Conservation (phyloP, 1,284 basidiomycete species). For the Irpex rosettiformis region DNA sequence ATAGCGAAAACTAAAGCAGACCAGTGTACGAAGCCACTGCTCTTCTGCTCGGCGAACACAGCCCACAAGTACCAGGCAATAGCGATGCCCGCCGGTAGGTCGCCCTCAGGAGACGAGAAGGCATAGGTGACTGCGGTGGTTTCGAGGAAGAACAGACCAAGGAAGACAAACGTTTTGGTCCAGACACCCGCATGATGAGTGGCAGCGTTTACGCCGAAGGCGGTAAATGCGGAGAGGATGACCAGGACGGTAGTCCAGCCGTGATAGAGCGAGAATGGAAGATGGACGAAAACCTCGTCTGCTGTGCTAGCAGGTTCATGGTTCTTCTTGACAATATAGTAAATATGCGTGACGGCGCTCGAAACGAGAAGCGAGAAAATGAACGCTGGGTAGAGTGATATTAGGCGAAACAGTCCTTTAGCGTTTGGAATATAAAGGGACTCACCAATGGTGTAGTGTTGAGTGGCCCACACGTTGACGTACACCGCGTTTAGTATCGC, state of each 20-base stretch:
- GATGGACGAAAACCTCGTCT: constrained; percentile 81
- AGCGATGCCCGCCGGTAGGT: constrained; percentile 84
- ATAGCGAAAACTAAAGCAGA: constrained; percentile 83
- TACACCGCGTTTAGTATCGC: constrained; percentile 84
- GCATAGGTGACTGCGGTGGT: constrained; percentile 90
- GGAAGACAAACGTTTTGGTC: constrained; percentile 94
- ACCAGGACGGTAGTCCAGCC: constrained; percentile 94
- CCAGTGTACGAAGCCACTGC: constrained; percentile 79
- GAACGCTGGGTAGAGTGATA: constrained; percentile 52
- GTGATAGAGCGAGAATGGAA: constrained; percentile 92
- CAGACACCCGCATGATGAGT: constrained; percentile 72
- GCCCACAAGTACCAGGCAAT: constrained; percentile 84
- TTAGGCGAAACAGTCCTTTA: constrained; percentile 2
- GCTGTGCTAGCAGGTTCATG: constrained; percentile 60
- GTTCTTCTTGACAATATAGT: constrained; percentile 88
- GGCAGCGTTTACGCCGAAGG: constrained; percentile 80
- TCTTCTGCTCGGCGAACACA: constrained; percentile 70
- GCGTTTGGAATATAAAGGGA: neutral
- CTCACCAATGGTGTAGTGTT: constrained; percentile 70
- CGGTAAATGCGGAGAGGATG: constrained; percentile 85
- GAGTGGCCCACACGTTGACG: constrained; percentile 73
- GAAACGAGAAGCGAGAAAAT: constrained; percentile 84
- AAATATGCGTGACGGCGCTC: constrained; percentile 84
- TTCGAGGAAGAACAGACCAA: constrained; percentile 90
- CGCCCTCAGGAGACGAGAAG: constrained; percentile 85